These are phyloP conservation scores for Cryptosporidium felis DNA, from an alignment of 169 alveolate genomes.

Conservation along the genomic window DNA sequence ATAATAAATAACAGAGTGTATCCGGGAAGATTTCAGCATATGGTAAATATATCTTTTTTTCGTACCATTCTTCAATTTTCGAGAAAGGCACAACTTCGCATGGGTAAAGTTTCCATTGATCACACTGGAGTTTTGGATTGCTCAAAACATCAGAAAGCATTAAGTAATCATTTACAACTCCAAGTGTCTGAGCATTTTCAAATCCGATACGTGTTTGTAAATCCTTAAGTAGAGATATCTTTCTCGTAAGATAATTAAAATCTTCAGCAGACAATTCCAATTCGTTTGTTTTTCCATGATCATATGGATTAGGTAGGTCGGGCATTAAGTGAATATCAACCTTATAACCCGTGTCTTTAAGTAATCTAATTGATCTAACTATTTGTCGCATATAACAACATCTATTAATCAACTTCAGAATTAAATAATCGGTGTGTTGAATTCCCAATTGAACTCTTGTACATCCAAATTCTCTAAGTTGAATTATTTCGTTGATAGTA, in stretches of 20 bases:
- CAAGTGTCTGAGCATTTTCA: conserved; percentile 51
- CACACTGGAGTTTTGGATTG: conserved; percentile 89
- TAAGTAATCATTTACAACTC: conserved; percentile 83
- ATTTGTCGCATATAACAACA: conserved; percentile 80
- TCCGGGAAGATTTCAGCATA: conserved; percentile 87
- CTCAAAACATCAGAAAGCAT: conserved; percentile 87
- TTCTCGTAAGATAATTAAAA: not conserved
- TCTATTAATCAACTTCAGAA: conserved; percentile 84
- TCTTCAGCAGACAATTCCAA: not conserved
- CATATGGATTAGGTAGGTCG: conserved; percentile 86
- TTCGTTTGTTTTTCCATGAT: conserved; percentile 25
- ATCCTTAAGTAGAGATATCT: not conserved
- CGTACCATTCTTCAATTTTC: conserved; percentile 87
- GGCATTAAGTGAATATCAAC: conserved; percentile 95
- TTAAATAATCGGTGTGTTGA: conserved; percentile 89
- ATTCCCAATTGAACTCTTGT: conserved; percentile 93
- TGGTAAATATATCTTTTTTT: conserved; percentile 85
- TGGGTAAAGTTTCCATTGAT: conserved; percentile 95
- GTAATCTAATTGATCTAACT: conserved; percentile 84
- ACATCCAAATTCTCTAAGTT: conserved; percentile 88
- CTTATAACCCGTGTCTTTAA: conserved; percentile 91
- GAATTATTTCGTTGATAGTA: conserved; percentile 83
- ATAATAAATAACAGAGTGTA: conserved; percentile 77
- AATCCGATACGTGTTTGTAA: conserved; percentile 33
- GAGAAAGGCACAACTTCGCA: conserved; percentile 94